Evolutionary conservation across 225 moss, liverwort and hornwort species (phyloP).

Genomic region (Ulota crispa): DNA sequence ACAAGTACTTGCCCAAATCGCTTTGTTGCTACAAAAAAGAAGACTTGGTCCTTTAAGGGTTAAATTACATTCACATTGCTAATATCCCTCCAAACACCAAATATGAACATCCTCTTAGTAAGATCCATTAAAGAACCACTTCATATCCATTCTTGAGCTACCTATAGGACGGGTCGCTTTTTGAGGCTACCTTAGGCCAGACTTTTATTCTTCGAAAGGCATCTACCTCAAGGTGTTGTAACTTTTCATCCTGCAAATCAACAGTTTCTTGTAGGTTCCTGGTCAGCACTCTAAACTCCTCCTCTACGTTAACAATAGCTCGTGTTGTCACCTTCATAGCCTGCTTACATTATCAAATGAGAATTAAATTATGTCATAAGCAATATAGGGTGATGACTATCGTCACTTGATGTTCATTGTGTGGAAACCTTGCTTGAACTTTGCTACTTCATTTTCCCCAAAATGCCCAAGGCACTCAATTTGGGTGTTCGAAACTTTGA

Average conservation of each 20-base stretch:
- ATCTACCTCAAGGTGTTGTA: conserved; percentile 74
- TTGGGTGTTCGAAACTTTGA: too few species aligned
- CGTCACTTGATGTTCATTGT: not conserved
- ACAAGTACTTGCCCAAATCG: too few species aligned
- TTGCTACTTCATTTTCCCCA: not conserved
- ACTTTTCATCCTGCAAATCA: conserved; percentile 78
- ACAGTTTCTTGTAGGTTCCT: conserved; percentile 80
- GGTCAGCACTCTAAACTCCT: conserved; percentile 76
- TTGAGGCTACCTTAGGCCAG: too few species aligned
- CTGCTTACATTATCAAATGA: conserved; percentile 21
- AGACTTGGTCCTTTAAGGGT: too few species aligned
- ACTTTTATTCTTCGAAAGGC: not conserved
- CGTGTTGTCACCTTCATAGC: conserved; percentile 90
- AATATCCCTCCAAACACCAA: too few species aligned
- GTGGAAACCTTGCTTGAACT: not conserved
- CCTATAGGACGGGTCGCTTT: too few species aligned
- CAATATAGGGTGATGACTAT: not conserved
- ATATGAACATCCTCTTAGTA: too few species aligned
- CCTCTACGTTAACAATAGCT: conserved; percentile 80
- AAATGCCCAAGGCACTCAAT: too few species aligned
- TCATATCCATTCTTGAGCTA: too few species aligned
- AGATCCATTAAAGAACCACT: too few species aligned
- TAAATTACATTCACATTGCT: too few species aligned
- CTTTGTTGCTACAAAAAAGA: too few species aligned
- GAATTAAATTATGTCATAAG: not conserved